Percentiles rank a stretch among this genome's conserved stretches.
Evolutionary conservation across 306 rosid species (phyloP).

Genomic region (Urtica urens): DNA sequence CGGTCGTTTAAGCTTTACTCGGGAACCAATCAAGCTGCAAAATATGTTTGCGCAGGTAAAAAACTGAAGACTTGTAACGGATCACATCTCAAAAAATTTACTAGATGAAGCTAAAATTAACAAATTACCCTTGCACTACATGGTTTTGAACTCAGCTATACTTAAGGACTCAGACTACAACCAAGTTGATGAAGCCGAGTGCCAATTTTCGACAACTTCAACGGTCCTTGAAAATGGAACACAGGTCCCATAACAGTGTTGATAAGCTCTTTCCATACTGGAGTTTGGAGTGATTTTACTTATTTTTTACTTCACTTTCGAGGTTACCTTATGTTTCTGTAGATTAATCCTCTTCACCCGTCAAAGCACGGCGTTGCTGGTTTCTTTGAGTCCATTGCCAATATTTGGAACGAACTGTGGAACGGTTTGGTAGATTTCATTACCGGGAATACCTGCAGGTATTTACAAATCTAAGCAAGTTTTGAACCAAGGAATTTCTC

Average conservation of each 20-base stretch:
- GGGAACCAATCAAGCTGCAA: slow-evolving; percentile 75
- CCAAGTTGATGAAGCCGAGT: slow-evolving; percentile 89
- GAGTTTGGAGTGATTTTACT: neutral
- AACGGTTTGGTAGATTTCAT: slow-evolving; percentile 40
- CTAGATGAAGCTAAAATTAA: neutral
- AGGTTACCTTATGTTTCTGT: slow-evolving; percentile 9
- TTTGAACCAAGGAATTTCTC: too few species aligned
- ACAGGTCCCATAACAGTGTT: too few species aligned
- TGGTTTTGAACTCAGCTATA: slow-evolving; percentile 44
- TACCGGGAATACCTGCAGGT: slow-evolving; percentile 83
- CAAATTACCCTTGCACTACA: neutral
- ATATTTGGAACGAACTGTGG: slow-evolving; percentile 55
- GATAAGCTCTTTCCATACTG: neutral
- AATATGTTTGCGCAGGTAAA: slow-evolving; percentile 72
- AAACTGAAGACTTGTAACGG: slow-evolving; percentile 18
- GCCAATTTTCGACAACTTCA: slow-evolving; percentile 77
- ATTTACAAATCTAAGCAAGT: neutral
- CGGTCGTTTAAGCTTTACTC: slow-evolving; percentile 73
- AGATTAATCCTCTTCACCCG: slow-evolving; percentile 63
- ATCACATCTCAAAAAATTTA: neutral
- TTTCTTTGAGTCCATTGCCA: slow-evolving; percentile 53
- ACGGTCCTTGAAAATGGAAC: slow-evolving; percentile 86
- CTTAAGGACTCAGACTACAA: slow-evolving; percentile 76
- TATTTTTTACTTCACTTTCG: too few species aligned
- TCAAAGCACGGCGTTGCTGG: slow-evolving; percentile 45